Conservation (phyloP, 164 flowering plant species). For the Kingdonia uniflora region DNA sequence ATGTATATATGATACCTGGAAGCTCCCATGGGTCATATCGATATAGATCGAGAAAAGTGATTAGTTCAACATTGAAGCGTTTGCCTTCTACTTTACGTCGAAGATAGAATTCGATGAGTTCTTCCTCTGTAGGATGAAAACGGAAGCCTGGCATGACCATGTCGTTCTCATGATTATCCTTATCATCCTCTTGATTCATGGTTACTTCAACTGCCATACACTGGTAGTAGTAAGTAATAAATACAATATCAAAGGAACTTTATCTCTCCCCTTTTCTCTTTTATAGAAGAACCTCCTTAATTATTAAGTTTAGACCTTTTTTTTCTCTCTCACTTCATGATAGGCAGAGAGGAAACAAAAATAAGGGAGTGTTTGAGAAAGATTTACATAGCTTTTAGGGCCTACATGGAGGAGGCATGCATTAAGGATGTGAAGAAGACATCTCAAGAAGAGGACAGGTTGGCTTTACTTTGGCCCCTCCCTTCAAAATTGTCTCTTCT, state of each 20-base stretch:
- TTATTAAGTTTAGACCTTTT: too few species aligned
- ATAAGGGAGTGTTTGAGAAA: slow-evolving; percentile 19
- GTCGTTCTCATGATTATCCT: slow-evolving; percentile 52
- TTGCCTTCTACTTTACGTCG: slow-evolving; percentile 98
- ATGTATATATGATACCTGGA: slow-evolving; percentile 55
- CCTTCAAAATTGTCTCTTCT: background rate
- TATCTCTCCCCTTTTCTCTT: too few species aligned
- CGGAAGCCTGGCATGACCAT: slow-evolving; percentile 98
- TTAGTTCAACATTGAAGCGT: slow-evolving; percentile 85
- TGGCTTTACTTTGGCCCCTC: slow-evolving; percentile 23
- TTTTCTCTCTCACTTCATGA: too few species aligned
- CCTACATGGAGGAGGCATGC: slow-evolving; percentile 25
- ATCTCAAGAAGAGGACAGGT: slow-evolving; percentile 40
- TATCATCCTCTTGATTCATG: slow-evolving; percentile 14
- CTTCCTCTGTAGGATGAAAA: slow-evolving; percentile 98
- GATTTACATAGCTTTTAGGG: slow-evolving; percentile 42
- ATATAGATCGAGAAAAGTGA: slow-evolving; percentile 87
- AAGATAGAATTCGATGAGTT: slow-evolving; percentile 91
- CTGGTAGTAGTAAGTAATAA: background rate
- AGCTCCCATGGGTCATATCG: slow-evolving; percentile 99
- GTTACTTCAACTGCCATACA: slow-evolving; percentile 43
- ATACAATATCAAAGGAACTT: too few species aligned
- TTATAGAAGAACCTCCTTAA: too few species aligned
- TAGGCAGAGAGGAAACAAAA: background rate
- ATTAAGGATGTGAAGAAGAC: slow-evolving; percentile 47